Evolutionary conservation across 2,329 filamentous ascomycete species (phyloP).

Genomic region (Aspergillus calidoustus): DNA sequence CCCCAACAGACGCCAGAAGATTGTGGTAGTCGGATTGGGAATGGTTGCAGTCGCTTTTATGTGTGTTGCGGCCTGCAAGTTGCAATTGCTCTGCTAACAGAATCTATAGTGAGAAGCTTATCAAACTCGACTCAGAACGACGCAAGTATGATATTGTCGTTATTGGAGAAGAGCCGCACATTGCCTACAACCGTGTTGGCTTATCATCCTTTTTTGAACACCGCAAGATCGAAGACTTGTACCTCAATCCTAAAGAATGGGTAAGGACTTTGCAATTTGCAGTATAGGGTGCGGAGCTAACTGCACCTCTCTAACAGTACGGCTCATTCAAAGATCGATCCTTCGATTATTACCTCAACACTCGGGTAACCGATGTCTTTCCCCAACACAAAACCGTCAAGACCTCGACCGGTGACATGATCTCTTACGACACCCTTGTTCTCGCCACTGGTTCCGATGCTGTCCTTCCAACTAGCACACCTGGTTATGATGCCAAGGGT

Average conservation of each 20-base stretch:
- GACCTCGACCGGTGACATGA: conserved; percentile 70
- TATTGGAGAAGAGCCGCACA: conserved; percentile 83
- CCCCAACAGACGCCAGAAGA: conserved; percentile 55
- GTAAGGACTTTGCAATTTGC: conserved; percentile 48
- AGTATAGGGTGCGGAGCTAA: neutral
- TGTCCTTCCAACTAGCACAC: conserved; percentile 71
- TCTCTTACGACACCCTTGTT: conserved; percentile 79
- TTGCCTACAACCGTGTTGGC: conserved; percentile 90
- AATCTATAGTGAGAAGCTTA: conserved; percentile 73
- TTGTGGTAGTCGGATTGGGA: conserved; percentile 84
- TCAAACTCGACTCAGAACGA: conserved; percentile 78
- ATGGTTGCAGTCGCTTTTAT: conserved; percentile 93
- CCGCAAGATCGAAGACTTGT: conserved; percentile 82
- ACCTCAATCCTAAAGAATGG: conserved; percentile 84
- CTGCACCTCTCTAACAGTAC: conserved; percentile 56
- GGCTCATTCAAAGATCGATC: conserved; percentile 67
- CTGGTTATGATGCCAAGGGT: conserved; percentile 77
- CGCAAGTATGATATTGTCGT: conserved; percentile 81
- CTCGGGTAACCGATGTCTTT: conserved; percentile 70
- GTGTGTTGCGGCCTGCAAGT: conserved; percentile 57
- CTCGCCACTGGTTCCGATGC: conserved; percentile 88
- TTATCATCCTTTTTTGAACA: conserved; percentile 89
- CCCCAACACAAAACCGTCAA: conserved; percentile 67
- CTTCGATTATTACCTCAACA: conserved; percentile 76
- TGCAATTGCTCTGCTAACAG: neutral